A percentile compares a stretch with the other conserved stretches of the same genome.
Evolutionary conservation across 257 asterid genomes (phyloP).

Genomic region (Capsicum baccatum): DNA sequence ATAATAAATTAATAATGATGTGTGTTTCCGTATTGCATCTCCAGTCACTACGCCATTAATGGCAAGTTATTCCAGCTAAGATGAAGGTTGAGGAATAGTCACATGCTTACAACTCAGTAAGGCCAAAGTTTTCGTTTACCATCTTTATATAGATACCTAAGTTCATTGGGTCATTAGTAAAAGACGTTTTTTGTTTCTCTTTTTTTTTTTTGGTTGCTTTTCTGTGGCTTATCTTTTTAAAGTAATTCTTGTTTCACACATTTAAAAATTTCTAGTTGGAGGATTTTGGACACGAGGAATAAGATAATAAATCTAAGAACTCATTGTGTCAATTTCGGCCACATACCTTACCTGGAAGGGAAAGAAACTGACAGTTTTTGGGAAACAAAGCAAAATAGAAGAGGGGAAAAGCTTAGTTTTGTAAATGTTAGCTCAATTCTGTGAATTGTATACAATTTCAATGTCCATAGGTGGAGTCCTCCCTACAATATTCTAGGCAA

Average conservation of each 20-base stretch:
- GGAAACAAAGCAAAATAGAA: neutral
- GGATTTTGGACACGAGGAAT: neutral
- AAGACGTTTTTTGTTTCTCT: neutral
- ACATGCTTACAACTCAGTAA: neutral
- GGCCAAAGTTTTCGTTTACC: neutral
- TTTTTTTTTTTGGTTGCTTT: neutral
- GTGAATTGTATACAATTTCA: neutral
- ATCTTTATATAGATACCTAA: neutral
- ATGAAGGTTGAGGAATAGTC: conserved; percentile 20
- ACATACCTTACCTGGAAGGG: neutral
- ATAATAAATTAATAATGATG: neutral
- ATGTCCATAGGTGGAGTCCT: neutral
- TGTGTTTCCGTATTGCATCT: neutral
- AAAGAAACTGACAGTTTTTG: neutral
- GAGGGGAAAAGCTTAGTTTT: neutral
- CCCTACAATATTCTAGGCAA: neutral
- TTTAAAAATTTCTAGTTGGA: neutral
- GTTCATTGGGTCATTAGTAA: neutral
- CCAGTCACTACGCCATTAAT: neutral
- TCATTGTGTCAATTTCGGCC: neutral
- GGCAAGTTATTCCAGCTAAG: conserved; percentile 10
- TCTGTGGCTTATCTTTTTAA: neutral
- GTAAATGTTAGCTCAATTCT: neutral
- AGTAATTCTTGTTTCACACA: neutral
- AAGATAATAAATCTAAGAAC: neutral